Percentiles rank a stretch among this genome's conserved stretches.
Conservation (phyloP, 1,284 basidiomycete species). For the Fomitopsis schrenkii region DNA sequence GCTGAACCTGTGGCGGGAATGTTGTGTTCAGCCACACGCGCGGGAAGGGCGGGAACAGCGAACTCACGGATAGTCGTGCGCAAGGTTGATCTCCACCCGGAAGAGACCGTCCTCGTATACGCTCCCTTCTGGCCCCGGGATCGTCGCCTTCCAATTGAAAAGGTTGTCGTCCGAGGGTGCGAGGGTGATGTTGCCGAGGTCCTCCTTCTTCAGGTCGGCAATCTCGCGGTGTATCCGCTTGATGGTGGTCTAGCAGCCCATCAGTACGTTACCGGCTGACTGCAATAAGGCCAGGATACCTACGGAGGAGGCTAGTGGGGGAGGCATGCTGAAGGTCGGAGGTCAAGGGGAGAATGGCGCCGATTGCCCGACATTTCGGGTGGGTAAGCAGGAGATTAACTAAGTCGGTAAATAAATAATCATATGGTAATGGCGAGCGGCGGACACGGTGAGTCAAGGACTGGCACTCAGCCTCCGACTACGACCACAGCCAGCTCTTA, state of each 20-base stretch:
- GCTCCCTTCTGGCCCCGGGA: conserved; percentile 83
- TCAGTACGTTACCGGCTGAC: background rate
- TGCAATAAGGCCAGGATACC: background rate
- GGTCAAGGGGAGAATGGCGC: background rate
- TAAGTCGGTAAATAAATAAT: background rate
- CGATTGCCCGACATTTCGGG: background rate
- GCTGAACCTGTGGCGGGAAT: conserved; percentile 56
- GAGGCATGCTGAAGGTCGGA: conserved; percentile 9
- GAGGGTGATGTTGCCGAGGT: conserved; percentile 70
- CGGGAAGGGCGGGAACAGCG: background rate
- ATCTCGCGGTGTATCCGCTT: conserved; percentile 90
- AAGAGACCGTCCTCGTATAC: conserved; percentile 89
- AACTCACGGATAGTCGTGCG: conserved; percentile 81
- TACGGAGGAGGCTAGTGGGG: conserved; percentile 11
- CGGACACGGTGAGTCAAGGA: background rate
- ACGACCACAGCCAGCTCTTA: background rate
- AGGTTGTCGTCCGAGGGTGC: conserved; percentile 53
- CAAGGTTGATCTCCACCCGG: conserved; percentile 67
- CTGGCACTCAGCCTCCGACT: background rate
- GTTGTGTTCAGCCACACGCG: conserved; percentile 1
- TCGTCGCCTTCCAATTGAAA: conserved; percentile 48
- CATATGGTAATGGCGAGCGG: background rate
- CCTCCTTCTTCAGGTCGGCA: conserved; percentile 78
- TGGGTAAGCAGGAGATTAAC: background rate
- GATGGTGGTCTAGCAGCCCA: conserved; percentile 59